A percentile compares a stretch with the other conserved stretches of the same genome.
Conservation (phyloP, 345 rosid genomes). For the Euphorbia lathyris region DNA sequence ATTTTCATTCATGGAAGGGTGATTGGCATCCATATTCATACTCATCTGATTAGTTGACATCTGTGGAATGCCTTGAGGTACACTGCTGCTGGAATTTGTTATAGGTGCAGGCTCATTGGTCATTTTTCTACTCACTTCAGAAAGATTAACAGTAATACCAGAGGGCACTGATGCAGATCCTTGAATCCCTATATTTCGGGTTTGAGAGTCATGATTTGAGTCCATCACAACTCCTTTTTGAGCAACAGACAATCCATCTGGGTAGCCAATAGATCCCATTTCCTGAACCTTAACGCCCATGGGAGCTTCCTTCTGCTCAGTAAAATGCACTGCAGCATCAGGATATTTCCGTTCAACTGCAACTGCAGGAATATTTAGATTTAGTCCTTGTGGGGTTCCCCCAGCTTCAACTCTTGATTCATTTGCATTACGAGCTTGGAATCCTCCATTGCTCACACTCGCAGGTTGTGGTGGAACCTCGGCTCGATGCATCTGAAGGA, state of each 20-base stretch:
- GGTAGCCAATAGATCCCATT: slow-evolving; percentile 42
- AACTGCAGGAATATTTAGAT: slow-evolving; percentile 36
- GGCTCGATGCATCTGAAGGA: slow-evolving; percentile 54
- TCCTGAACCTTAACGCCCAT: slow-evolving; percentile 41
- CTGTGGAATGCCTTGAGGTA: slow-evolving; percentile 51
- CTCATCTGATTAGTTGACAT: slow-evolving; percentile 50
- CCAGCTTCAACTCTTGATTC: slow-evolving; percentile 41
- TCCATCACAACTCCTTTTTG: slow-evolving; percentile 39
- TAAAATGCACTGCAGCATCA: slow-evolving; percentile 28
- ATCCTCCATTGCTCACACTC: slow-evolving; percentile 36
- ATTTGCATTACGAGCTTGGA: slow-evolving; percentile 32
- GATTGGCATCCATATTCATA: slow-evolving; percentile 30
- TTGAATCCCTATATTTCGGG: slow-evolving; percentile 45
- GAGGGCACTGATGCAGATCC: slow-evolving; percentile 42
- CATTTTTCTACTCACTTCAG: slow-evolving; percentile 46
- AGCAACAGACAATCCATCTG: slow-evolving; percentile 42
- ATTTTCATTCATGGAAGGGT: slow-evolving; percentile 42
- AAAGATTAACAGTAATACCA: slow-evolving; percentile 31
- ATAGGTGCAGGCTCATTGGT: slow-evolving; percentile 45
- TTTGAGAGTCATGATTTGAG: slow-evolving; percentile 40
- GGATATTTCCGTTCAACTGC: slow-evolving; percentile 47
- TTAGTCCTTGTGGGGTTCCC: slow-evolving; percentile 31
- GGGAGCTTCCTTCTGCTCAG: slow-evolving; percentile 30
- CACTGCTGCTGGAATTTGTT: slow-evolving; percentile 43
- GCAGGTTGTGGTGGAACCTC: slow-evolving; percentile 41